These are phyloP conservation scores for Pezicula radicicola DNA, from an alignment of 2,329 filamentous ascomycete species.

Conservation along the genomic window DNA sequence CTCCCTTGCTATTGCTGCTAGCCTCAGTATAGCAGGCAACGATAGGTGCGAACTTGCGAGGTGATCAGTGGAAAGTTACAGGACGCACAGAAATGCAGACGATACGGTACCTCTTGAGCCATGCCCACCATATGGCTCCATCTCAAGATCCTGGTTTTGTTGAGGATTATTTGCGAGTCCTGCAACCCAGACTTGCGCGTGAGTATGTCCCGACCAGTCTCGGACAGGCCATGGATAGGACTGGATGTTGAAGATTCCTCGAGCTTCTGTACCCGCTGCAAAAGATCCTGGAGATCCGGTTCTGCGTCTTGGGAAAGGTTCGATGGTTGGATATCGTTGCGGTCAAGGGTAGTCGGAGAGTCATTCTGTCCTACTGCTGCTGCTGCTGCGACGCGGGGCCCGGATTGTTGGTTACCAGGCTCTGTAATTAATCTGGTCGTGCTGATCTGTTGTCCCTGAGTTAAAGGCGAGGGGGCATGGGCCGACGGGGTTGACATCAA, in stretches of 20 bases:
- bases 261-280: conserved; percentile 16
- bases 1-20: conserved; percentile 12
- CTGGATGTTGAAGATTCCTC: conserved; percentile 15
- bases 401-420: background rate
- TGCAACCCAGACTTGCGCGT: conserved; percentile 20
- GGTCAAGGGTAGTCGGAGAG: background rate
- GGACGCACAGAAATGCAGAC: background rate
- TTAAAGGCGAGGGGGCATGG: background rate
- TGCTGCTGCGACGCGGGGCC: background rate
- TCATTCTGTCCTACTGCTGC: background rate
- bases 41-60: conserved; percentile 26
- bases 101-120: conserved; percentile 28
- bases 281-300: conserved; percentile 10
- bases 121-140: conserved; percentile 31
- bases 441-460: background rate
- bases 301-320: background rate
- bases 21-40: conserved; percentile 25
- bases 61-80: background rate
- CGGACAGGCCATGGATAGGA: conserved; percentile 9
- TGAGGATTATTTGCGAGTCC: conserved; percentile 28
- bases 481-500: background rate
- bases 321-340: background rate
- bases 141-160: conserved; percentile 32
- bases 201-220: conserved; percentile 21
- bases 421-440: background rate